phyloP scores from a whole-genome alignment of 2,329 filamentous ascomycete species.

The Sclerotinia nivalis region DNA sequence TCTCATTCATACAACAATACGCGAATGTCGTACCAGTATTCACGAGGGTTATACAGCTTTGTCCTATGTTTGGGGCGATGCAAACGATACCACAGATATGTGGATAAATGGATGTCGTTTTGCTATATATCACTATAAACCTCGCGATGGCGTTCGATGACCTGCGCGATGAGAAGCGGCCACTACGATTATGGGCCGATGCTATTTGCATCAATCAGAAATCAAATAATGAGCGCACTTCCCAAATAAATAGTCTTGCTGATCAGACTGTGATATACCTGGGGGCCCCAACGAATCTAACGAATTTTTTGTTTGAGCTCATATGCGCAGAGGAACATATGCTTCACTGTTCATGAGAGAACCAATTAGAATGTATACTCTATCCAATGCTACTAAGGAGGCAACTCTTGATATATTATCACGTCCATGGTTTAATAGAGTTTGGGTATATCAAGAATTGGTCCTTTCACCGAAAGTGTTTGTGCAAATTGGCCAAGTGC shows the following conservation, averaged over 20 bases:
- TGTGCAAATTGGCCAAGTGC: neutral
- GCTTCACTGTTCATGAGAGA: too few relatives aligned
- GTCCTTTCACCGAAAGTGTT: neutral
- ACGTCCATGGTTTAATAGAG: constrained; percentile 9
- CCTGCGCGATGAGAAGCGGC: neutral
- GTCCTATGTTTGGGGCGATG: constrained; percentile 13
- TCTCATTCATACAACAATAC: neutral
- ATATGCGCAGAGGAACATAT: neutral
- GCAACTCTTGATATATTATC: neutral
- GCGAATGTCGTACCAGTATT: neutral
- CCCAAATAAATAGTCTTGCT: neutral
- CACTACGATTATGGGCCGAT: neutral
- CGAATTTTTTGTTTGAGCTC: neutral
- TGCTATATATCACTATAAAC: neutral
- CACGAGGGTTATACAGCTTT: neutral
- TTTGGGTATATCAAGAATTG: constrained; percentile 8
- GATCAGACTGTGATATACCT: neutral
- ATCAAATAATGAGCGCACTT: neutral
- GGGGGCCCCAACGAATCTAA: neutral
- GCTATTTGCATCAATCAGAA: constrained; percentile 3
- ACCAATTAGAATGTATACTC: too few relatives aligned
- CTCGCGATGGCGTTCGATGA: neutral
- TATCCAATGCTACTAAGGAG: neutral
- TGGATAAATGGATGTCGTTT: neutral
- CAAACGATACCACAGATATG: neutral